Percentiles rank a stretch among this genome's conserved stretches.
phyloP scores from a whole-genome alignment of 2,329 filamentous ascomycete species.

The Aspergillus versicolor region DNA sequence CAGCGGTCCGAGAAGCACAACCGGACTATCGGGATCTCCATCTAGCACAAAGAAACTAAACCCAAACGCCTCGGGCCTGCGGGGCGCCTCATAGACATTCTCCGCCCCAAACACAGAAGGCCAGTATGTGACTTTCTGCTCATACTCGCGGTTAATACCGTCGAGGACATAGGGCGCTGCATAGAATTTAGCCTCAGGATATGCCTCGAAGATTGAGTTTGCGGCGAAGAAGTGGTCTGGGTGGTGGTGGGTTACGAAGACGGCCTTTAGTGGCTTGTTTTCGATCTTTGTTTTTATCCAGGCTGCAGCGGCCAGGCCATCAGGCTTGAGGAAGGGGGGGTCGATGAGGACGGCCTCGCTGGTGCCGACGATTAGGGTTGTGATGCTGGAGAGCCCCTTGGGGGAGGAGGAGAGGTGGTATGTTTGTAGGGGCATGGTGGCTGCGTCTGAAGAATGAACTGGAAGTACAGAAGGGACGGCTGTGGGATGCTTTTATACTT shows the following conservation, averaged over 20 bases:
- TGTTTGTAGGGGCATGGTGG: background rate
- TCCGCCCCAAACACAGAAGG: constrained; percentile 26
- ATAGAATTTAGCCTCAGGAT: constrained; percentile 21
- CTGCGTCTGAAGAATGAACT: no score
- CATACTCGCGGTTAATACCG: constrained; percentile 36
- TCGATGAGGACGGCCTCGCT: constrained; percentile 27
- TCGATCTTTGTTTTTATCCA: constrained; percentile 27
- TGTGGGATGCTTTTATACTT: no score
- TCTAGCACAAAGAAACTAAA: constrained; percentile 31
- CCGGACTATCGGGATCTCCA: constrained; percentile 23
- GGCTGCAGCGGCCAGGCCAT: constrained; percentile 27
- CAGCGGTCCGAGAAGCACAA: constrained; percentile 30
- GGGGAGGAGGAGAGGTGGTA: constrained; percentile 19
- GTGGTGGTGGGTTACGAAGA: constrained; percentile 38
- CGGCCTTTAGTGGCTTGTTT: constrained; percentile 23
- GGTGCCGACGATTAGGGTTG: constrained; percentile 17
- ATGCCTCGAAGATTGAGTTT: constrained; percentile 32
- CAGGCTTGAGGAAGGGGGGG: constrained; percentile 32
- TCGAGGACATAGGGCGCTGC: constrained; percentile 28
- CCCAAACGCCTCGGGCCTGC: constrained; percentile 26
- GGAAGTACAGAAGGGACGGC: no score
- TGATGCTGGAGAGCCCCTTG: constrained; percentile 27
- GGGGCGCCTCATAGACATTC: constrained; percentile 26
- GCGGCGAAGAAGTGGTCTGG: constrained; percentile 36
- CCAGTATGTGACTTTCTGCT: constrained; percentile 34